Evolutionary conservation across 495 filamentous ascomycete genomes (phyloP).

Genomic region (Tuber magnatum): DNA sequence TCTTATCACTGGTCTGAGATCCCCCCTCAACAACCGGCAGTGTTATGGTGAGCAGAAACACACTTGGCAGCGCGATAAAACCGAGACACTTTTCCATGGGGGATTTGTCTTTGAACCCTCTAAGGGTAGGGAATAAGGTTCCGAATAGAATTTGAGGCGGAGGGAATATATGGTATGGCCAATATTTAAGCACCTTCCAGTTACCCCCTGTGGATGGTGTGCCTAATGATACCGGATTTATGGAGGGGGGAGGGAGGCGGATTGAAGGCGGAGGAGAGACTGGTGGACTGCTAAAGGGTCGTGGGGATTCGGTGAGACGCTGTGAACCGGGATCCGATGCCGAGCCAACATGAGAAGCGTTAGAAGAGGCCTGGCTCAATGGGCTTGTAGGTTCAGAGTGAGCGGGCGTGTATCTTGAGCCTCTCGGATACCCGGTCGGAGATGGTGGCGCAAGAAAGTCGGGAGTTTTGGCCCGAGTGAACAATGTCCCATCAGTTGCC

Average conservation of each 20-base stretch:
- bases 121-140: constrained; percentile 84
- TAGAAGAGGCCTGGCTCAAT: constrained; percentile 39
- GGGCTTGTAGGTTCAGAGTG: constrained; percentile 31
- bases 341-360: not conserved
- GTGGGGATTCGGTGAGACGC: constrained; percentile 52
- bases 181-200: constrained; percentile 51
- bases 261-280: constrained; percentile 51
- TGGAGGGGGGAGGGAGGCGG: constrained; percentile 48
- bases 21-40: constrained; percentile 63
- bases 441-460: constrained; percentile 30
- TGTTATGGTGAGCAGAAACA: constrained; percentile 84
- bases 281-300: constrained; percentile 43
- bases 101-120: constrained; percentile 66
- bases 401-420: constrained; percentile 23
- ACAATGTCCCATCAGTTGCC: not conserved
- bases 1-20: not conserved
- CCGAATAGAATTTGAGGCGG: constrained; percentile 60
- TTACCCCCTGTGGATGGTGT: constrained; percentile 34
- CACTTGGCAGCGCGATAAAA: constrained; percentile 73
- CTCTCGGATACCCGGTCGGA: constrained; percentile 10
- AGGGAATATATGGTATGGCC: constrained; percentile 66
- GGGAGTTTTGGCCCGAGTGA: constrained; percentile 4
- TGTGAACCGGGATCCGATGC: constrained; percentile 22
- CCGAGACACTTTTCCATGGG: constrained; percentile 71
- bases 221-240: constrained; percentile 46